Percentiles rank a stretch among this genome's conserved stretches.
Evolutionary conservation across 805 yeast genomes (phyloP).

Genomic region (Cyberlindnera amylophila): DNA sequence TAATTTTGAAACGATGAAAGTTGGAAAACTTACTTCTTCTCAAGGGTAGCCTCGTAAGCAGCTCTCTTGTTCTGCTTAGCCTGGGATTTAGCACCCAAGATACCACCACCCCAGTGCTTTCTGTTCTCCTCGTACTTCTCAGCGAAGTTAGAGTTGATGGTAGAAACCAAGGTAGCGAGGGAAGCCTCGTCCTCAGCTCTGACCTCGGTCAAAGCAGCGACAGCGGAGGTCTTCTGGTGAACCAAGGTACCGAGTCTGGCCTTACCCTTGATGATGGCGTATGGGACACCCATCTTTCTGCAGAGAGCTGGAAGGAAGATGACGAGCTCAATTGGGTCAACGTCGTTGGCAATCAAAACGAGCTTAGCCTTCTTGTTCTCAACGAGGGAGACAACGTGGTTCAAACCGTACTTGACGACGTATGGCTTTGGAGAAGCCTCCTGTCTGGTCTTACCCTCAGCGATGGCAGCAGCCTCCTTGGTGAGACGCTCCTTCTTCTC

Average conservation of each 20-base stretch:
- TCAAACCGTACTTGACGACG: constrained; percentile 96
- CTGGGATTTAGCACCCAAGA: constrained; percentile 91
- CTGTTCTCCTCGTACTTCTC: constrained; percentile 94
- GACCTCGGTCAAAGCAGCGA: constrained; percentile 96
- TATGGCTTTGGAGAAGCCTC: constrained; percentile 96
- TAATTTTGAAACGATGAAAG: not conserved
- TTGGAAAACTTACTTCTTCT: constrained; percentile 16
- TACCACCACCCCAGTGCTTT: constrained; percentile 99
- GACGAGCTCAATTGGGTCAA: constrained; percentile 98
- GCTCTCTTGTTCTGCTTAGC: constrained; percentile 54
- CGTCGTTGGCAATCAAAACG: constrained; percentile 97
- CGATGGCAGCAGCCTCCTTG: constrained; percentile 98
- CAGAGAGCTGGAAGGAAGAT: constrained; percentile 97
- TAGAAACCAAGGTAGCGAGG: constrained; percentile 86
- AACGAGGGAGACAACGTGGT: constrained; percentile 95
- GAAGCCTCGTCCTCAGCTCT: constrained; percentile 91
- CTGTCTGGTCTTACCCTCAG: constrained; percentile 96
- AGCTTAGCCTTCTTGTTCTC: constrained; percentile 99
- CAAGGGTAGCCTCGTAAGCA: constrained; percentile 6
- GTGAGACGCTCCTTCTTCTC: constrained; percentile 99
- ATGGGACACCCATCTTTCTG: constrained; percentile 99
- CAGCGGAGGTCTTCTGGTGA: constrained; percentile 96
- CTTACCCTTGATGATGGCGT: constrained; percentile 97
- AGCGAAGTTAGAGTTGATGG: constrained; percentile 89
- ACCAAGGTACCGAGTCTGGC: constrained; percentile 97